These are phyloP conservation scores for Bjerkandera adusta DNA, from an alignment of 1,284 basidiomycete species.

Conservation along the genomic window DNA sequence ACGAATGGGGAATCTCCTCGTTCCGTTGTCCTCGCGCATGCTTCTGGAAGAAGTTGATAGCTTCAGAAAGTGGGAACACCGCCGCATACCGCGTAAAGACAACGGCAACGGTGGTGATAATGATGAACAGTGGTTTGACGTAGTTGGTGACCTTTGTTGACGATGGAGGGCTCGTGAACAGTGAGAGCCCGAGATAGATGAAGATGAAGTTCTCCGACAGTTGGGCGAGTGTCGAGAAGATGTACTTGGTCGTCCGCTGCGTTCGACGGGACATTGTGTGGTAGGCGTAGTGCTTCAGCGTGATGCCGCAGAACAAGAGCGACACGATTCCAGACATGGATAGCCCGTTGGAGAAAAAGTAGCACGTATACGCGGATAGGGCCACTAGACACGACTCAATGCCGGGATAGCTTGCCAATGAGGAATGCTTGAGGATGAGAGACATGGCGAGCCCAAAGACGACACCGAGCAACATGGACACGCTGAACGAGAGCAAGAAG, in stretches of 20 bases:
- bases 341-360: slow-evolving; percentile 97
- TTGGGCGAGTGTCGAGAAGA: slow-evolving; percentile 89
- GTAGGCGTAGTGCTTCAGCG: slow-evolving; percentile 98
- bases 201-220: slow-evolving; percentile 99
- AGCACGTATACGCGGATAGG: slow-evolving; percentile 94
- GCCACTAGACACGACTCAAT: slow-evolving; percentile 96
- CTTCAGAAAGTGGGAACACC: slow-evolving; percentile 95
- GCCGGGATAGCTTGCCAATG: slow-evolving; percentile 81
- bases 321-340: slow-evolving; percentile 98
- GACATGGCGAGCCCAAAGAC: slow-evolving; percentile 89
- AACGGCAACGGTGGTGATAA: slow-evolving; percentile 86
- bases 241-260: slow-evolving; percentile 94
- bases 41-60: slow-evolving; percentile 89
- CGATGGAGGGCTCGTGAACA: slow-evolving; percentile 84
- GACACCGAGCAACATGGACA: slow-evolving; percentile 93
- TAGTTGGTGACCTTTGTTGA: slow-evolving; percentile 76
- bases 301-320: slow-evolving; percentile 97
- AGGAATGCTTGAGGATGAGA: slow-evolving; percentile 93
- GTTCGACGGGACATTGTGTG: slow-evolving; percentile 98
- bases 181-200: slow-evolving; percentile 94
- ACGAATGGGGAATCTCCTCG: slow-evolving; percentile 92
- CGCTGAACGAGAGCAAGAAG: slow-evolving; percentile 93
- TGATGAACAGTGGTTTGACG: slow-evolving; percentile 95
- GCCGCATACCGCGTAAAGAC: slow-evolving; percentile 94
- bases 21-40: slow-evolving; percentile 80